A percentile compares a stretch with the other conserved stretches of the same genome.
Conservation (phyloP, 2,329 filamentous ascomycete species). For the Xylaria hypoxylon region DNA sequence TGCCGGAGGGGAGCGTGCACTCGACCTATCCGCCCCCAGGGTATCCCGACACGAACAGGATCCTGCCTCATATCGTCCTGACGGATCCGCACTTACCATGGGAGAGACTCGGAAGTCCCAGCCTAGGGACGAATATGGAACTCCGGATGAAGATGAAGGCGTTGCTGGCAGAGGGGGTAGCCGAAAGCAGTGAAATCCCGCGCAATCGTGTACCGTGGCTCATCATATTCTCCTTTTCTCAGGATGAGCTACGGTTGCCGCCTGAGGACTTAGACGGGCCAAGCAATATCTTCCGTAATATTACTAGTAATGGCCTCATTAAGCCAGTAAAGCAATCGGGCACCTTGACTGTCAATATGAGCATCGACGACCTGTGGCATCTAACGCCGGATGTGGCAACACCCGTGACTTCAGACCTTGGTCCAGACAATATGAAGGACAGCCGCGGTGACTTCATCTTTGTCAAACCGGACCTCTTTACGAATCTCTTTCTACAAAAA, state of each 20-base stretch:
- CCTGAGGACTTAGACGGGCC: conserved; percentile 17
- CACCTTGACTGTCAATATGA: conserved; percentile 42
- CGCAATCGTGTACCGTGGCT: conserved; percentile 55
- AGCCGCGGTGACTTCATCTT: conserved; percentile 50
- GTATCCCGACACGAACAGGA: conserved; percentile 49
- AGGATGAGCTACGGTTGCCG: conserved; percentile 51
- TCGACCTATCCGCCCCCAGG: conserved; percentile 56
- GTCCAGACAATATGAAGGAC: conserved; percentile 20
- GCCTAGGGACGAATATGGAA: conserved; percentile 2
- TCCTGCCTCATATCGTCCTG: conserved; percentile 60
- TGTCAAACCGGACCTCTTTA: conserved; percentile 46
- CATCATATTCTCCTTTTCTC: conserved; percentile 52
- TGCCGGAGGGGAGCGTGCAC: conserved; percentile 52
- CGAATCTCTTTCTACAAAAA: conserved; percentile 41
- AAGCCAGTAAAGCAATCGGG: conserved; percentile 37
- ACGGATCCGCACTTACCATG: conserved; percentile 59
- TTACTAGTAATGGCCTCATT: conserved; percentile 31
- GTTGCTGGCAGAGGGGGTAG: conserved; percentile 1
- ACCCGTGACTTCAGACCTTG: conserved; percentile 2
- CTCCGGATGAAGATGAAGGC: conserved; percentile 19
- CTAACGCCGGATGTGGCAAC: conserved; percentile 14
- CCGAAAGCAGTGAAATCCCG: background rate
- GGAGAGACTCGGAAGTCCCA: conserved; percentile 51
- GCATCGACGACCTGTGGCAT: conserved; percentile 34
- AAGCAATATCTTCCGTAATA: conserved; percentile 37